Evolutionary conservation across 805 yeast genomes (phyloP), one percentile per base, ranked within the genome.

Genomic region (Zygosaccharomyces pseudorouxii): DNA sequence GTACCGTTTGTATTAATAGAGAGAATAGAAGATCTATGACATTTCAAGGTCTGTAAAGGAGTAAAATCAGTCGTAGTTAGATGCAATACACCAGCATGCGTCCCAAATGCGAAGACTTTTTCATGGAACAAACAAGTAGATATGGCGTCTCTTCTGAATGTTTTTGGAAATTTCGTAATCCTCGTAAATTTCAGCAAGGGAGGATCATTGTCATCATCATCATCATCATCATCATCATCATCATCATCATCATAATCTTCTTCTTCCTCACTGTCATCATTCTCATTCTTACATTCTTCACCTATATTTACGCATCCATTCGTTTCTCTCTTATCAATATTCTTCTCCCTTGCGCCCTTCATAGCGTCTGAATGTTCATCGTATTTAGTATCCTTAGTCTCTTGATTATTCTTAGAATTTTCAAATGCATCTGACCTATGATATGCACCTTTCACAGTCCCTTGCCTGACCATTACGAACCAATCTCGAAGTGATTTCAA

Each of bases 21-120:
- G 37, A 90, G 68, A 2, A 93, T 78, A 0, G 97, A 88, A 0
- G 97, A 89, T 41, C 87, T 74, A 59, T 95, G 96, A 0, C 92
- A 89, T 56, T 88, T 79, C 51, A 87, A 76, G 0, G 96, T 83
- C 33, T 95, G 74, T 1, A 89, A 69, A 0, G 83, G 66, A 5
- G 75, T 68, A 53, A 85, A 75, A 31, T 81, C 80, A 0, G 88
- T 75, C 8, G 72, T 71, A 1, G 86, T 76, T 12, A 92, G 66
- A 55, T 87, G 89, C 1, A 92, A 65, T 2, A 86, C 68, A 0
- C 98, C 98, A 0, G 93, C 80, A 56, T 93, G 97, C 0, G 97
- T 88, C 0, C 95, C 98, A 71, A 89, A 86, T 9, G 86, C 80
- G 51, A 84, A 79, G 31, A 84, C 73, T 1, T 72, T 64, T 2